Evolutionary conservation across 1,284 basidiomycete species (phyloP).

Genomic region (Boletus smithii): DNA sequence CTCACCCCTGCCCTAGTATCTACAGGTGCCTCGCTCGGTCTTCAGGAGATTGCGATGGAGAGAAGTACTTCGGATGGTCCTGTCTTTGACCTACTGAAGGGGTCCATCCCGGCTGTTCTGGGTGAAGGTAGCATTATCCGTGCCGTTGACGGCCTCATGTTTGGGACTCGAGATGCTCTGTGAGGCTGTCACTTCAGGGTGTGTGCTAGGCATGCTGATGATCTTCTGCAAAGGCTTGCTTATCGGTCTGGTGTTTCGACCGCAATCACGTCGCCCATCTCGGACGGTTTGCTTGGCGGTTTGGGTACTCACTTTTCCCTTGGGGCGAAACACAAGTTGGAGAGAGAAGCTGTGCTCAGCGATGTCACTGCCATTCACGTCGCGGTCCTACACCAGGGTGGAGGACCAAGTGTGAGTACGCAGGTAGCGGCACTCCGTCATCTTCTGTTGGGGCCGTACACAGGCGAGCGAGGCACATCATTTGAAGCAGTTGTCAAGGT

Average conservation of each 20-base stretch:
- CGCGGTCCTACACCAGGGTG: slow-evolving; percentile 38
- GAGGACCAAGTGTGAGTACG: slow-evolving; percentile 53
- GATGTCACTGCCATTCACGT: slow-evolving; percentile 60
- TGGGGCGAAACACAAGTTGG: slow-evolving; percentile 61
- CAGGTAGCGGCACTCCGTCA: slow-evolving; percentile 63
- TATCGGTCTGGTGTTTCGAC: slow-evolving; percentile 65
- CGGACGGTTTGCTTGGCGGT: slow-evolving; percentile 58
- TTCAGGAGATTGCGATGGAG: slow-evolving; percentile 62
- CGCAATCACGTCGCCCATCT: slow-evolving; percentile 57
- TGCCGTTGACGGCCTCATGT: slow-evolving; percentile 75
- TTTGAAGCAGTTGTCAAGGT: slow-evolving; percentile 49
- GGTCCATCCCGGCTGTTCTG: slow-evolving; percentile 44
- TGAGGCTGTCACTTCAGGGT: slow-evolving; percentile 36
- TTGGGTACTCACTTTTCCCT: slow-evolving; percentile 65
- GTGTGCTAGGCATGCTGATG: not conserved
- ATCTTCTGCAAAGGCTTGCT: slow-evolving; percentile 44
- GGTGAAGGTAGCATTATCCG: slow-evolving; percentile 55
- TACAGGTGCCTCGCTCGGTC: slow-evolving; percentile 55
- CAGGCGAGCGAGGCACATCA: slow-evolving; percentile 48
- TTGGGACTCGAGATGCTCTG: slow-evolving; percentile 70
- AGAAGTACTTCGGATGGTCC: slow-evolving; percentile 63
- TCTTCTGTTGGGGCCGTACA: slow-evolving; percentile 50
- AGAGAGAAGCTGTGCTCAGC: slow-evolving; percentile 64
- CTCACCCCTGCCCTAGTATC: slow-evolving; percentile 56
- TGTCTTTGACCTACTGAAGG: slow-evolving; percentile 50